These are phyloP conservation scores for Sisymbrium irio DNA, from an alignment of 345 rosid species.

Conservation along the genomic window DNA sequence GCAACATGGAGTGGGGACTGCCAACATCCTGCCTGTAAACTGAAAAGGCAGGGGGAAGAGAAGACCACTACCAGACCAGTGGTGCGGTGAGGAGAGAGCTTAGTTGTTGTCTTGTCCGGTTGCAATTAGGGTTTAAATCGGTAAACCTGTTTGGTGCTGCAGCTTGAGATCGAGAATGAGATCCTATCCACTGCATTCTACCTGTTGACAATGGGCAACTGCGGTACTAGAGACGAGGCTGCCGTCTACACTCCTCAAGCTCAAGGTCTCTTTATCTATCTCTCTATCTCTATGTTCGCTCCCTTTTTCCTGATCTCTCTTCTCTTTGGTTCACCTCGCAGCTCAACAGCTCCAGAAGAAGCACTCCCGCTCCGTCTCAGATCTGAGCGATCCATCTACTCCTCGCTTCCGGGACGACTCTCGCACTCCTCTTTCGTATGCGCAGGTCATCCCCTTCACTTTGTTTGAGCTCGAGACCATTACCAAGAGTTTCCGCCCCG, in stretches of 20 bases:
- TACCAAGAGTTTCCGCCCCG: slow-evolving; percentile 96
- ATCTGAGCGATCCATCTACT: slow-evolving; percentile 85
- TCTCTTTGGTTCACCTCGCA: slow-evolving; percentile 33
- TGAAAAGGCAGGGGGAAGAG: neutral
- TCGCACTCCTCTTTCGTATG: slow-evolving; percentile 55
- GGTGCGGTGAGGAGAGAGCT: neutral
- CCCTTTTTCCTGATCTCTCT: slow-evolving; percentile 9
- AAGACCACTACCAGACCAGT: neutral
- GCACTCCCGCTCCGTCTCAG: slow-evolving; percentile 75
- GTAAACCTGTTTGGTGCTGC: neutral
- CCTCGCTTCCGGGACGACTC: slow-evolving; percentile 64
- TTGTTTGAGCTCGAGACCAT: slow-evolving; percentile 90
- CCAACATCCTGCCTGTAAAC: neutral
- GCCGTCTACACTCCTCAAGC: slow-evolving; percentile 65
- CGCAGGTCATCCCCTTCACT: slow-evolving; percentile 80
- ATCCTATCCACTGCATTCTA: slow-evolving; percentile 18
- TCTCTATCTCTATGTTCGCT: neutral
- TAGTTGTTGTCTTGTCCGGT: neutral
- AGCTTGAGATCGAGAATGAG: slow-evolving; percentile 24
- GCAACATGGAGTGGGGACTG: neutral
- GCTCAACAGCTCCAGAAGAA: slow-evolving; percentile 78
- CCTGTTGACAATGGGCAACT: slow-evolving; percentile 71
- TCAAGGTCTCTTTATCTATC: slow-evolving; percentile 51
- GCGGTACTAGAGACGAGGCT: slow-evolving; percentile 96
- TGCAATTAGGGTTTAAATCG: slow-evolving; percentile 24